A percentile compares a stretch with the other conserved stretches of the same genome.
Evolutionary conservation across 805 yeast genomes (phyloP).

Genomic region (Ogataea nitratoaversa): DNA sequence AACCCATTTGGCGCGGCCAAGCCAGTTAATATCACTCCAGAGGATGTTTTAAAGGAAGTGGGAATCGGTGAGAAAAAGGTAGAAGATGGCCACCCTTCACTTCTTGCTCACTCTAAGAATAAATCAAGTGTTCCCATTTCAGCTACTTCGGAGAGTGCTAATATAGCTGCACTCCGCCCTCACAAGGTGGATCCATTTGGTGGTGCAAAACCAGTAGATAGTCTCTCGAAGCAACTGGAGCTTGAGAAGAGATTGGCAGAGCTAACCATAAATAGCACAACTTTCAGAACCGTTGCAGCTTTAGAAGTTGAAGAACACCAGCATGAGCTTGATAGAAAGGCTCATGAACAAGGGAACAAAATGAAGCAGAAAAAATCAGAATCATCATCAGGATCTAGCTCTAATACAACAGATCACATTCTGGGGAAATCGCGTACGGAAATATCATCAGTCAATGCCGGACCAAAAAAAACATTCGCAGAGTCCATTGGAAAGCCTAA

Average conservation of each 20-base stretch:
- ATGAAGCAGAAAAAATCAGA: not conserved
- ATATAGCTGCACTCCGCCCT: slow-evolving; percentile 17
- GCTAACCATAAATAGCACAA: slow-evolving; percentile 43
- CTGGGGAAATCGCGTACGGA: slow-evolving; percentile 2
- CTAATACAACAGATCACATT: too few relatives aligned
- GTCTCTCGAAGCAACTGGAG: slow-evolving; percentile 58
- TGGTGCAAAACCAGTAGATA: slow-evolving; percentile 80
- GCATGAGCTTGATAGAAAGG: slow-evolving; percentile 3
- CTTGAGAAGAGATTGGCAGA: slow-evolving; percentile 46
- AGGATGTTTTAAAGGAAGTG: slow-evolving; percentile 6
- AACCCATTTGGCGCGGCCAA: slow-evolving; percentile 80
- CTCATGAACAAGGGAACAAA: slow-evolving; percentile 1
- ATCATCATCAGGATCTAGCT: too few relatives aligned
- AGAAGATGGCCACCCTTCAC: too few relatives aligned
- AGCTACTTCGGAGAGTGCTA: not conserved
- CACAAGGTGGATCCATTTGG: slow-evolving; percentile 71
- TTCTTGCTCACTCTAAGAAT: too few relatives aligned
- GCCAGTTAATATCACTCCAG: slow-evolving; percentile 44
- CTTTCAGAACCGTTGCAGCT: slow-evolving; percentile 28
- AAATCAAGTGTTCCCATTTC: too few relatives aligned
- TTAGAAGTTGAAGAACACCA: slow-evolving; percentile 16
- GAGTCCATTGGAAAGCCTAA: not conserved
- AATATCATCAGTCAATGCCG: not conserved
- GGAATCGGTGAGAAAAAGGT: too few relatives aligned
- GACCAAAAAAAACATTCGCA: not conserved